These are phyloP conservation scores for Cordyceps cateniannulata DNA, from an alignment of 2,329 filamentous ascomycete genomes.

Conservation along the genomic window DNA sequence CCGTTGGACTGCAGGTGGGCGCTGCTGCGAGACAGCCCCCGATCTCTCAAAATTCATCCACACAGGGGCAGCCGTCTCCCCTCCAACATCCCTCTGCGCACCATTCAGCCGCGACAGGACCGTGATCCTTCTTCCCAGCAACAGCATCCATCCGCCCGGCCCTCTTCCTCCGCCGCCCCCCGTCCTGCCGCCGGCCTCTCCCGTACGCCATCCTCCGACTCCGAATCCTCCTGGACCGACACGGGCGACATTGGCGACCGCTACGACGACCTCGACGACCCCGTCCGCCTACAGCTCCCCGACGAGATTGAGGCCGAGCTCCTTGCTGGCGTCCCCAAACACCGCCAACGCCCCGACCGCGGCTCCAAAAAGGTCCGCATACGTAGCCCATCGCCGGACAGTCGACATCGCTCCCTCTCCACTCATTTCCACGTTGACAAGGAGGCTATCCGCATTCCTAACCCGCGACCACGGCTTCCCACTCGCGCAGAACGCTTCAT, in stretches of 20 bases:
- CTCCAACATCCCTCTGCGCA: slow-evolving; percentile 83
- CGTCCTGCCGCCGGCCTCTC: slow-evolving; percentile 29
- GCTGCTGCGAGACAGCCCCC: slow-evolving; percentile 75
- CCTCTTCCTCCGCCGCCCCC: slow-evolving; percentile 40
- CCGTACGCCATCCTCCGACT: slow-evolving; percentile 40
- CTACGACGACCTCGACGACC: slow-evolving; percentile 75
- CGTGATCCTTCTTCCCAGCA: slow-evolving; percentile 27
- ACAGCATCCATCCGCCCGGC: slow-evolving; percentile 38
- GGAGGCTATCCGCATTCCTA: slow-evolving; percentile 78
- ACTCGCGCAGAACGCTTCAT: slow-evolving; percentile 63
- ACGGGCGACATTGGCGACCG: slow-evolving; percentile 94
- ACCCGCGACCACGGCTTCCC: slow-evolving; percentile 56
- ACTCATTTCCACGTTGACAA: slow-evolving; percentile 47
- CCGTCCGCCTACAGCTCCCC: slow-evolving; percentile 63
- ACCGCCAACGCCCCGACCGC: slow-evolving; percentile 31
- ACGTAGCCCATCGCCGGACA: slow-evolving; percentile 39
- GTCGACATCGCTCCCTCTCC: slow-evolving; percentile 29
- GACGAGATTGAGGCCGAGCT: slow-evolving; percentile 59
- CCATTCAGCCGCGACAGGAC: slow-evolving; percentile 45
- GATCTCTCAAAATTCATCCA: slow-evolving; percentile 78
- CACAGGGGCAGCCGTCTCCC: slow-evolving; percentile 60
- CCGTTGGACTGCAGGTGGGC: slow-evolving; percentile 45
- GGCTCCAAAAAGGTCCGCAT: slow-evolving; percentile 62
- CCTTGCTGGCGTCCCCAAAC: slow-evolving; percentile 43
- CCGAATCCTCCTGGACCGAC: slow-evolving; percentile 79